Conservation (phyloP, 2,329 filamentous ascomycete genomes). For the Zymoseptoria ardabiliae region DNA sequence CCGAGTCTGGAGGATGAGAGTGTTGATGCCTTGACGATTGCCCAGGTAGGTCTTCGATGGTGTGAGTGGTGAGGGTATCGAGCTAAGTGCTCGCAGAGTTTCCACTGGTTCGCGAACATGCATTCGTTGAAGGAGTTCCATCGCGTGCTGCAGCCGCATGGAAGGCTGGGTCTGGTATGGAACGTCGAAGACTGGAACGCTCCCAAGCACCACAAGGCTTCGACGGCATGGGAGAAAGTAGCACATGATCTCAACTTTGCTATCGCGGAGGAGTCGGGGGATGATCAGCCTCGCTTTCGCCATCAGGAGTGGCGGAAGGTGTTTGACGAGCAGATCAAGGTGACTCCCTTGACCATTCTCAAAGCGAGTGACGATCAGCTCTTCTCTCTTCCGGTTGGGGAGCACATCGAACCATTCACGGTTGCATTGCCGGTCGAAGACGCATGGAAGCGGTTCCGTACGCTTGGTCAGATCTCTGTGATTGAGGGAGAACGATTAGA, state of each 20-base stretch:
- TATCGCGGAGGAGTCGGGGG: constrained; percentile 48
- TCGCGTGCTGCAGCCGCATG: constrained; percentile 54
- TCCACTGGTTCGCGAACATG: constrained; percentile 58
- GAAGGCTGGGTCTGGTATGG: constrained; percentile 62
- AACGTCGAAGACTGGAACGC: constrained; percentile 51
- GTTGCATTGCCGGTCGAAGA: constrained; percentile 52
- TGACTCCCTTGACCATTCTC: constrained; percentile 41
- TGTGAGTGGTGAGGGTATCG: background rate
- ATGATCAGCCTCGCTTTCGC: constrained; percentile 58
- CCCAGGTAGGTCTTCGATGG: constrained; percentile 50
- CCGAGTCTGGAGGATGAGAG: constrained; percentile 47
- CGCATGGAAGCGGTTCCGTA: constrained; percentile 58
- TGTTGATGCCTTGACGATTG: constrained; percentile 59
- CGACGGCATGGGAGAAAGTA: constrained; percentile 54
- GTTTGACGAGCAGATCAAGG: constrained; percentile 53
- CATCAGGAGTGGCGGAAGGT: constrained; percentile 57
- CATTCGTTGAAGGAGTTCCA: constrained; percentile 59
- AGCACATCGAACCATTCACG: constrained; percentile 51
- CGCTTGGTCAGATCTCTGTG: constrained; percentile 60
- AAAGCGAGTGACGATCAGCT: constrained; percentile 39
- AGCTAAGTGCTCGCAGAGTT: constrained; percentile 27
- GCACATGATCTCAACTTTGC: constrained; percentile 54
- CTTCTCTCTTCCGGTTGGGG: constrained; percentile 56
- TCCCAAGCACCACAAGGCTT: constrained; percentile 48
- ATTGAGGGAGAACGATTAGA: constrained; percentile 46